phyloP scores from a whole-genome alignment of 73 alveolate species.

The Paramecium pentaurelia region DNA sequence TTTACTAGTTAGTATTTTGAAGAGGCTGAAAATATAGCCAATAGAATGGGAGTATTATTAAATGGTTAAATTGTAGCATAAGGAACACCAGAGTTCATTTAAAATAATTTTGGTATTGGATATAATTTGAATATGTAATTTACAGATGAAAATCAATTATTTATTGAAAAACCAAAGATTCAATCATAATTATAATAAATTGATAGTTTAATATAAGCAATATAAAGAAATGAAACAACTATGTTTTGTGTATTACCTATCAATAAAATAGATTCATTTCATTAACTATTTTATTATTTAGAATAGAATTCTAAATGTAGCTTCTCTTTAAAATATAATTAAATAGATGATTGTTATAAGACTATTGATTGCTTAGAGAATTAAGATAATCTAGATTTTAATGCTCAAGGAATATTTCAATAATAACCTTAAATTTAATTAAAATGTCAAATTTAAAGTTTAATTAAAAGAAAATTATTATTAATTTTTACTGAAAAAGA shows the following conservation, averaged over 20 bases:
- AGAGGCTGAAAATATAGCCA: slow-evolving; percentile 98
- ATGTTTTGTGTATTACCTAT: neutral
- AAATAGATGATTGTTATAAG: neutral
- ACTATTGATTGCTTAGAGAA: neutral
- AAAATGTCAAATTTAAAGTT: neutral
- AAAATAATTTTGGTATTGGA: slow-evolving; percentile 80
- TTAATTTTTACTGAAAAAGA: neutral
- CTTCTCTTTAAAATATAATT: neutral
- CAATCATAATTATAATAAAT: neutral
- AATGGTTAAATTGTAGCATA: neutral
- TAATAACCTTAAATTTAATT: neutral
- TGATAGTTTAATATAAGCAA: neutral
- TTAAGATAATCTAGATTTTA: neutral
- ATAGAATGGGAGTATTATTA: slow-evolving; percentile 76
- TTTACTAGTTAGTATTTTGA: slow-evolving; percentile 97
- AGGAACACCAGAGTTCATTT: slow-evolving; percentile 39
- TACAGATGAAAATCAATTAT: neutral
- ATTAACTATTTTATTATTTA: neutral
- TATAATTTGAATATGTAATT: slow-evolving; percentile 64
- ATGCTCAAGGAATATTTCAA: neutral
- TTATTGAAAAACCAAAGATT: neutral
- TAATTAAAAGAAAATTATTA: neutral
- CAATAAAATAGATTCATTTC: neutral
- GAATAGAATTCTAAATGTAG: neutral
- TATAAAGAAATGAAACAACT: neutral